These are phyloP conservation scores for Camellia sinensis DNA, from an alignment of 148 eudicot genomes.

Conservation along the genomic window DNA sequence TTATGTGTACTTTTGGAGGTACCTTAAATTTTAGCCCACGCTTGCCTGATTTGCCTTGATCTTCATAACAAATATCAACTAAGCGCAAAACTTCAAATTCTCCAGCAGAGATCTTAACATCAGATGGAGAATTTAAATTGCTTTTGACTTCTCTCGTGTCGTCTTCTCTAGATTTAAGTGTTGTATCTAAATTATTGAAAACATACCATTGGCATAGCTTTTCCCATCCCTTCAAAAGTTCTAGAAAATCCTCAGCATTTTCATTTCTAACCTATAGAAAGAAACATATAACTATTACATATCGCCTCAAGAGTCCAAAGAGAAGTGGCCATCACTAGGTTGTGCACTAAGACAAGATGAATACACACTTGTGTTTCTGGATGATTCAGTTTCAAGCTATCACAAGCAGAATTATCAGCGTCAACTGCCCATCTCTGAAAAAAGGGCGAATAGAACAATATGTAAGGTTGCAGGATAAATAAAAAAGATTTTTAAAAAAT, in stretches of 20 bases:
- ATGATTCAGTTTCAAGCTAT: constrained; percentile 86
- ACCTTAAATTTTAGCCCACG: constrained; percentile 75
- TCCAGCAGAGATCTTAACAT: constrained; percentile 30
- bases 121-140: constrained; percentile 23
- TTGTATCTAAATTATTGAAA: constrained; percentile 34
- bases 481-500: constrained; percentile 11
- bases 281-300: background rate
- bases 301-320: background rate
- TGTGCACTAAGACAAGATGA: background rate
- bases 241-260: constrained; percentile 76
- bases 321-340: background rate
- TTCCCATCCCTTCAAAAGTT: constrained; percentile 82
- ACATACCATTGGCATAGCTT: constrained; percentile 64
- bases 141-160: constrained; percentile 22
- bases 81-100: constrained; percentile 71
- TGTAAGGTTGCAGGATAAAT: constrained; percentile 1
- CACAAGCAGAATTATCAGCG: constrained; percentile 62
- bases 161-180: constrained; percentile 29
- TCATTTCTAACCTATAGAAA: constrained; percentile 71
- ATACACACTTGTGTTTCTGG: constrained; percentile 73
- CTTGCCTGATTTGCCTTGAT: constrained; percentile 56
- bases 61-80: constrained; percentile 78
- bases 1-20: constrained; percentile 1
- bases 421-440: constrained; percentile 93
- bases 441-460: constrained; percentile 4